phyloP scores from a whole-genome alignment of 2,329 filamentous ascomycete species.

The Mycosphaerelloides madeirae region DNA sequence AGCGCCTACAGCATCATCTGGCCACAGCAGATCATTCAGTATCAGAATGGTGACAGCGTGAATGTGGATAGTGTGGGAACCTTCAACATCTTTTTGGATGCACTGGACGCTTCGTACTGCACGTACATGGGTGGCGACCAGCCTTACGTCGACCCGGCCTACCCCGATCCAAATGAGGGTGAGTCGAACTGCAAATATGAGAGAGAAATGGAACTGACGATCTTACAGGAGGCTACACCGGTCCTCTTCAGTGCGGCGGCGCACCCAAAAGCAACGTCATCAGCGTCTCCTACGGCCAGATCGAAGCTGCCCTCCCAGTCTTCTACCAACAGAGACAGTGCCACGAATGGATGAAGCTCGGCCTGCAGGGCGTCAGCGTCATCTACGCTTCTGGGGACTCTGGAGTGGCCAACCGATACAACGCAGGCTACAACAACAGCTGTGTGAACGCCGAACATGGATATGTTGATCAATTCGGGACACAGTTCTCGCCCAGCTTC shows the following conservation, averaged over 20 bases:
- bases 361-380: constrained; percentile 57
- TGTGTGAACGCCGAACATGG: constrained; percentile 36
- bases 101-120: constrained; percentile 18
- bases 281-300: constrained; percentile 60
- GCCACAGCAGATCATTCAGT: constrained; percentile 20
- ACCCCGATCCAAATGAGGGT: constrained; percentile 12
- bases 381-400: constrained; percentile 58
- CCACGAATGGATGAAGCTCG: constrained; percentile 58
- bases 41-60: constrained; percentile 19
- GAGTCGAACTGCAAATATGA: neutral
- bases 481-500: constrained; percentile 40
- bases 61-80: constrained; percentile 17
- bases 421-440: constrained; percentile 25
- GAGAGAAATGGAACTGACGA: too few species aligned
- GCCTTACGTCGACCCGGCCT: constrained; percentile 16
- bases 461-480: constrained; percentile 36
- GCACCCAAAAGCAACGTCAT: constrained; percentile 44
- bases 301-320: constrained; percentile 56
- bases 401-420: constrained; percentile 44
- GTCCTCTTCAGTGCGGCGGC: constrained; percentile 18
- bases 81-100: constrained; percentile 17
- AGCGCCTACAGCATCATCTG: constrained; percentile 20
- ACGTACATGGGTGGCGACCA: constrained; percentile 18
- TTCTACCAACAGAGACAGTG: constrained; percentile 58
- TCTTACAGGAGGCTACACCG: constrained; percentile 4